Percentiles rank a stretch among this genome's conserved stretches.
phyloP scores from a whole-genome alignment of 129 eudicot species.

The Saussurea involucrata region DNA sequence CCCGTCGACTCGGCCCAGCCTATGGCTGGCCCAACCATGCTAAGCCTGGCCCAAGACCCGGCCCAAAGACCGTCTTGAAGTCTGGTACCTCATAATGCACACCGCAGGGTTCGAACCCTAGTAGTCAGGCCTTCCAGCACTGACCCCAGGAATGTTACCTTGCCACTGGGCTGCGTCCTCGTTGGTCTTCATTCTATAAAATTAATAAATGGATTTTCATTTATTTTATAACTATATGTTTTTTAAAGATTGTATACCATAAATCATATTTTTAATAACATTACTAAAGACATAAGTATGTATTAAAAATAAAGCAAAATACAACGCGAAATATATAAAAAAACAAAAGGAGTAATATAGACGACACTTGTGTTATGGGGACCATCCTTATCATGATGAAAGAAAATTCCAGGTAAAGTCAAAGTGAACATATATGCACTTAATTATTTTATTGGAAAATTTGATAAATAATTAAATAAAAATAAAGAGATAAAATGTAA shows the following conservation, averaged over 20 bases:
- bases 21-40: too few relatives aligned
- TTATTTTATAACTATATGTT: background rate
- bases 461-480: background rate
- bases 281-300: background rate
- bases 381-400: slow-evolving; percentile 14
- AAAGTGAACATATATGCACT: slow-evolving; percentile 5
- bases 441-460: background rate
- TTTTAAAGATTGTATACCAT: background rate
- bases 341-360: background rate
- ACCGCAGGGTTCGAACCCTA: too few relatives aligned
- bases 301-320: background rate
- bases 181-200: background rate
- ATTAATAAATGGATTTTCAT: background rate
- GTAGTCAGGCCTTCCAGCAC: too few relatives aligned
- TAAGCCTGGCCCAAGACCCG: too few relatives aligned
- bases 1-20: too few relatives aligned
- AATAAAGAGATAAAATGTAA: background rate
- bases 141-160: too few relatives aligned
- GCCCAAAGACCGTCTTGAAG: too few relatives aligned
- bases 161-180: too few relatives aligned
- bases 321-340: background rate
- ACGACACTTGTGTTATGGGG: slow-evolving; percentile 11
- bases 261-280: background rate
- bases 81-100: too few relatives aligned
- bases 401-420: background rate